Base-by-base conservation (phyloP, 192 early-diverging fungal genomes). In the Dissophora globulifera region DNA sequence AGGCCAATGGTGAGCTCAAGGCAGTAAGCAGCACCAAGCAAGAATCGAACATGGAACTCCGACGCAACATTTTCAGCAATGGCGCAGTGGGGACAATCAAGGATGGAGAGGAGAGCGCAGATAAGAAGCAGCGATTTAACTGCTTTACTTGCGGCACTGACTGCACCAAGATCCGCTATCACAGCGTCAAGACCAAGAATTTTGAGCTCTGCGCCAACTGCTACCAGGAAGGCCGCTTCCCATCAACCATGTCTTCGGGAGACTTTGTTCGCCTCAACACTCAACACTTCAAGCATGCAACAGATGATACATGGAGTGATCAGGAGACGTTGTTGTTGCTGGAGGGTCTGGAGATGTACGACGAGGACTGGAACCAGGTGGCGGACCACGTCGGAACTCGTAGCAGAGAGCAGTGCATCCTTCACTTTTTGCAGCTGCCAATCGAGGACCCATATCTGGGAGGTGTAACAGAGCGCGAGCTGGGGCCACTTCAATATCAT, bases 361-460 rank as follows among this genome's bases (percentile, higher is more conserved):
- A 97, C 43, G 93, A 97, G 50, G 95, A 98, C 67, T 99, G 97
- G 97, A 84, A 85, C 58, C 87, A 89, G 51, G 89, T 99, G 33
- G 89, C 96, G 33, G 94, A 95, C 50, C 94, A 97, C 57, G 95
- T 99, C 3, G 95, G 94, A 2, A 95, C 94, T 17, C 84, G 92
- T 31, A 93, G 91, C 4, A 90, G 92, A 60, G 94, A 96, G 53
- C 92, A 97, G 72, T 99, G 97, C 55, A 88, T 99, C 40, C 78
- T 92, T 46, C 87, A 93, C 35, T 98, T 99, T 67, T 78, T 93
- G 23, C 86, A 94, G 79, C 68, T 97, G 61, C 96, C 96, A 1
- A 94, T 98, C 29, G 93, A 94, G 59, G 94, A 96, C 48, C 87
- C 86, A 11, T 93, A 90, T 63, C 78, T 93, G 16, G 80, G 71